Evolutionary conservation across 1,284 basidiomycete species (phyloP).

Genomic region (Porogramme epimiltina): DNA sequence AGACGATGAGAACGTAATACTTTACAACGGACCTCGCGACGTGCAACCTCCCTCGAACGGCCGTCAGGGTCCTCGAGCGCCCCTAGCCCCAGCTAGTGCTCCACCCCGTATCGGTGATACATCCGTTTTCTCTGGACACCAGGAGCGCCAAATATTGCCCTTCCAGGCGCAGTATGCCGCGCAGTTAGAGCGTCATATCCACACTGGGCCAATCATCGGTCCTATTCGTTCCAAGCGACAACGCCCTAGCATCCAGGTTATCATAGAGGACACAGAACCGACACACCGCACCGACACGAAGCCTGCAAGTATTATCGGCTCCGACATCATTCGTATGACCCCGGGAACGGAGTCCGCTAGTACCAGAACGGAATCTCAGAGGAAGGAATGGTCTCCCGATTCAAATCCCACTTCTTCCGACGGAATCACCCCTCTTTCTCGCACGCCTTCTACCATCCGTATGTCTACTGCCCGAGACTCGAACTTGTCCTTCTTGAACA

Average conservation of each 20-base stretch:
- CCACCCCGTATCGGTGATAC: constrained; percentile 18
- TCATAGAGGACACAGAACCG: constrained; percentile 18
- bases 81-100: constrained; percentile 5
- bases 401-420: constrained; percentile 16
- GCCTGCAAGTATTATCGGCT: constrained; percentile 29
- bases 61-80: neutral
- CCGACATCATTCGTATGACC: constrained; percentile 32
- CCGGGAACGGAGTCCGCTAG: constrained; percentile 7
- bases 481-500: constrained; percentile 9
- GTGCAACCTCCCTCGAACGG: neutral
- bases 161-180: constrained; percentile 25
- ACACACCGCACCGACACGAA: neutral
- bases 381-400: constrained; percentile 19
- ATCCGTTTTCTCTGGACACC: constrained; percentile 13
- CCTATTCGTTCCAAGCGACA: constrained; percentile 13
- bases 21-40: neutral
- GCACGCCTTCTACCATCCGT: constrained; percentile 2
- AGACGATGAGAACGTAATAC: neutral
- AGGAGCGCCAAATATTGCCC: constrained; percentile 22
- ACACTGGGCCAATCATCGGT: constrained; percentile 19
- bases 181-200: constrained; percentile 12
- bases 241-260: constrained; percentile 22
- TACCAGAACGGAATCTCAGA: constrained; percentile 8
- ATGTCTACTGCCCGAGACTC: constrained; percentile 10
- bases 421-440: constrained; percentile 5